Base-by-base conservation (phyloP, 1,284 basidiomycete species). In the Pterulicium gracile region DNA sequence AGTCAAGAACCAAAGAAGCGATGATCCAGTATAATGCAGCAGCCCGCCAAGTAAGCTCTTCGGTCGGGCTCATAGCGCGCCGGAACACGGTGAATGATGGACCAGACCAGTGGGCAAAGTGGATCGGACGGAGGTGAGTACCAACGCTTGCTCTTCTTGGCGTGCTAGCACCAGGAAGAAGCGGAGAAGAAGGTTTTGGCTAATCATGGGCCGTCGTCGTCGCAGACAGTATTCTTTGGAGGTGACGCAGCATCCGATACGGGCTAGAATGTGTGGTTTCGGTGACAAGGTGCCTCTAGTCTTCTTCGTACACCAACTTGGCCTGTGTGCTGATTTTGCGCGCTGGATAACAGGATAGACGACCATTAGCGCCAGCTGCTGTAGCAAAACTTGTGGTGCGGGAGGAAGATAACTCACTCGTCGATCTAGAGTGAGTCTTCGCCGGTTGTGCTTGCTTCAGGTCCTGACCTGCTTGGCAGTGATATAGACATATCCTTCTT, bases 231-330 rank as follows among this genome's bases (percentile, higher is more conserved):
- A 91, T 61, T 77, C 81, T 10, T 73, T 94, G 34, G 80, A 88
- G 54, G 78, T 93, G 53, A 76, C 88, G 3, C 90, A 95, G 59
- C 79, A 94, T 55, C 91, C 91, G 24, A 64, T 89, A 43, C 76
- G 91, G 40, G 91, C 91, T 27, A 78, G 91, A 54, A 93, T 93
- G 79, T 94, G 91, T 63, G 91, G 91, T 3, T 93, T 94, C 63
- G 91, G 91, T 45, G 90, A 94, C 69, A 94, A 93, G 72, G 91
- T 90, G 51, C 48, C 68, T 62, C 23, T 44, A 34, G 7, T 23
- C 21, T 34, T 20, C 17, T 42, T 50, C 36, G 20, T 32, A 39
- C 49, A 27, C n/a, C 14, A 4, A 47, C 48, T n/a, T 49, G 20
- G 44, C 40, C 47, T 43, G 10, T 44, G 50, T 47, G 45, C 44